Base-by-base conservation (phyloP, 495 filamentous ascomycete species). In the Aspergillus hancockii region DNA sequence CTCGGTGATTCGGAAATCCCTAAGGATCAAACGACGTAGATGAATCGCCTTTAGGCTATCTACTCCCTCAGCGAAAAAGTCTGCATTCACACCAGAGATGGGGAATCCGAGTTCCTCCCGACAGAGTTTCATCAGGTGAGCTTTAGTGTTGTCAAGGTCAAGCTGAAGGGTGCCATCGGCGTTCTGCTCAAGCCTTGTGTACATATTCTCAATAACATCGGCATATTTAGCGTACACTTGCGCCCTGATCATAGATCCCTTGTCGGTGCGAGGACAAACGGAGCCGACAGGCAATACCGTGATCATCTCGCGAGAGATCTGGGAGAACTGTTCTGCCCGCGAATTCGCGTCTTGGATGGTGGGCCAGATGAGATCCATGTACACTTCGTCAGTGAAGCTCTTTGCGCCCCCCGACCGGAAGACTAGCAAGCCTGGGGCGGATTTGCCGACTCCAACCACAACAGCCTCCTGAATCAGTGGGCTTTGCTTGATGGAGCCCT, bases 41-140 rank as follows among this genome's bases (percentile, higher is more conserved):
- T 84, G 80, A 18, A 85, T 85, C 5, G 84, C 81, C 49, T 81
- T 80, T n/a, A 88, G 66, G 54, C 84, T 86, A 63, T 86, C 83
- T n/a, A 88, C 63, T 8, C 85, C 85, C 8, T 77, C 70, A 0
- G 76, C 66, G 52, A 86, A 86, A 63, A 88, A 78, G 60, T 85
- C 80, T 5, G 75, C 65, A 2, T 81, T 60, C 4, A 58, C 52
- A 50, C 72, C 61, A 4, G 75, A 66, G 7, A 83, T 60, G 1
- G 67, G n/a, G 25, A 82, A 63, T 14, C 67, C 73, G 13, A 83
- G 68, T 32, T 75, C 62, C 9, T 79, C 67, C 38, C 61, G 57
- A 45, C 79, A 78, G 30, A 79, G 66, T 4, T 64, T 61, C 54
- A 79, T 58, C 23, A 87, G 67, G 55, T 78, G 71, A 8, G 59